phyloP scores from a whole-genome alignment of 805 yeast species.

The Pichia scutulata region DNA sequence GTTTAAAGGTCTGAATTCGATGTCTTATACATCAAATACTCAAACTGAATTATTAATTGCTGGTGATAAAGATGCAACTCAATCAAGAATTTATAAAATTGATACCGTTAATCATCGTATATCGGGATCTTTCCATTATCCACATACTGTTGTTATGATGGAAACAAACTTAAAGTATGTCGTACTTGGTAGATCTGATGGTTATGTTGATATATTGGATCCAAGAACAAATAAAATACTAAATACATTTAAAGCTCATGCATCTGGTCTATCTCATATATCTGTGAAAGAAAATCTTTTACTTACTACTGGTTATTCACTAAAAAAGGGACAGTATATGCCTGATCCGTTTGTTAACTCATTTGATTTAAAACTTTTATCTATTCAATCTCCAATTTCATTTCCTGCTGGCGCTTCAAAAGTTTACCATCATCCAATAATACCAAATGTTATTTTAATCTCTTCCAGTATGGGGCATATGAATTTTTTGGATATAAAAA shows the following conservation, averaged over 20 bases:
- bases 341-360: constrained; percentile 79
- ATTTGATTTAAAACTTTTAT: constrained; percentile 68
- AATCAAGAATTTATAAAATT: constrained; percentile 31
- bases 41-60: constrained; percentile 40
- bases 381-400: constrained; percentile 69
- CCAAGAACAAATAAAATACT: constrained; percentile 40
- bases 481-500: constrained; percentile 76
- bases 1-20: constrained; percentile 30
- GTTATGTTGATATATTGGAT: constrained; percentile 58
- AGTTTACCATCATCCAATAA: constrained; percentile 77
- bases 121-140: constrained; percentile 33
- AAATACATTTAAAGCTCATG: constrained; percentile 51
- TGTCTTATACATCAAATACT: constrained; percentile 35
- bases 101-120: constrained; percentile 35
- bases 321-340: constrained; percentile 48
- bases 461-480: constrained; percentile 75
- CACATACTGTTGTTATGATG: constrained; percentile 39
- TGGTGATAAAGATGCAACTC: constrained; percentile 25
- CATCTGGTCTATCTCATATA: constrained; percentile 54
- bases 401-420: constrained; percentile 86
- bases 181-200: constrained; percentile 51
- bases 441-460: constrained; percentile 68
- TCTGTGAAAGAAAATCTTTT: constrained; percentile 58
- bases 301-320: constrained; percentile 75
- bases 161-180: constrained; percentile 45